A percentile compares a stretch with the other conserved stretches of the same genome.
phyloP scores from a whole-genome alignment of 2,329 filamentous ascomycete genomes.

The Epichloe gansuensis region DNA sequence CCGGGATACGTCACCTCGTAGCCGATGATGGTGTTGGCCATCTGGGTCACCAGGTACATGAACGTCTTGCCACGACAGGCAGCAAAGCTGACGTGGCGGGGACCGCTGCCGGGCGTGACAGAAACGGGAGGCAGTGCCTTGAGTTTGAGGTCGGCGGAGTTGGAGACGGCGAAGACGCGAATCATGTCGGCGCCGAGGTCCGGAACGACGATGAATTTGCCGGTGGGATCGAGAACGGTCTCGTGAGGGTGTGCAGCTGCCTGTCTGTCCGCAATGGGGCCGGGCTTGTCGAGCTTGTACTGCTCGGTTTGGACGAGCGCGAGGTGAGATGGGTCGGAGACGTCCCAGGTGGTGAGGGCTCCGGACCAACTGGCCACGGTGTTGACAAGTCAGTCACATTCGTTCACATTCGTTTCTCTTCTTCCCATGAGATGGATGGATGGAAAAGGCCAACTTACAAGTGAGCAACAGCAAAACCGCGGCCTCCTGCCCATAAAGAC shows the following conservation, averaged over 20 bases:
- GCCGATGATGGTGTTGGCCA: conserved; percentile 43
- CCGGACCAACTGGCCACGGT: conserved; percentile 21
- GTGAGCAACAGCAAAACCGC: conserved; percentile 30
- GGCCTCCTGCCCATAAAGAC: conserved; percentile 29
- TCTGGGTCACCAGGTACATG: conserved; percentile 50
- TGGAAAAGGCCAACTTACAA: conserved; percentile 25
- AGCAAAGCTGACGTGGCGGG: conserved; percentile 51
- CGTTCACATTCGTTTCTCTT: too few species aligned
- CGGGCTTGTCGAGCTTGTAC: conserved; percentile 27
- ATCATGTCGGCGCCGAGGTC: conserved; percentile 55
- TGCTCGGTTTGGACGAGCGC: conserved; percentile 24
- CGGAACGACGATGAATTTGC: conserved; percentile 48
- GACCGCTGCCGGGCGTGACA: conserved; percentile 43
- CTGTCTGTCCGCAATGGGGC: conserved; percentile 35
- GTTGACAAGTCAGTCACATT: not conserved
- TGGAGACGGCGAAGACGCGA: conserved; percentile 38
- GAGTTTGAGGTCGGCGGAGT: conserved; percentile 29
- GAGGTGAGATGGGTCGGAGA: conserved; percentile 26
- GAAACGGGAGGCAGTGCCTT: conserved; percentile 26
- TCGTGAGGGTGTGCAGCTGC: conserved; percentile 51
- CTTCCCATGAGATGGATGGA: too few species aligned
- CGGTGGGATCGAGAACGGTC: conserved; percentile 52
- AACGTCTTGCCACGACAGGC: conserved; percentile 32
- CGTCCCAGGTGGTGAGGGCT: conserved; percentile 33
- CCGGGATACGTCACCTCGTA: conserved; percentile 43